phyloP scores from a whole-genome alignment of 1,139 yeast species.

The Sugiyamaella novakii region DNA sequence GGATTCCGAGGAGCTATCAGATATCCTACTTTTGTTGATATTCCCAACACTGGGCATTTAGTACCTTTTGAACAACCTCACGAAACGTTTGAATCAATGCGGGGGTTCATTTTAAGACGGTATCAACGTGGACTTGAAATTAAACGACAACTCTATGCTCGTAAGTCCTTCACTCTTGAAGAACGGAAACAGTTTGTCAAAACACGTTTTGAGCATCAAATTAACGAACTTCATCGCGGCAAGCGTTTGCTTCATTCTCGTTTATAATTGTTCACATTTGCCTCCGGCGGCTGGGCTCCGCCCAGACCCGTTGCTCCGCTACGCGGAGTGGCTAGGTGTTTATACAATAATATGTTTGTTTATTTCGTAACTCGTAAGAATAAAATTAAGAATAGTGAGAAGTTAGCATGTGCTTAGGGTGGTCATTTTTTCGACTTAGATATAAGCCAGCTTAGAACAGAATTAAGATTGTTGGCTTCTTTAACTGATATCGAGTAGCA shows the following conservation, averaged over 20 bases:
- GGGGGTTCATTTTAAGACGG: conserved; percentile 31
- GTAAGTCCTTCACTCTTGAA: conserved; percentile 16
- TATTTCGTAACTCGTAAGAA: neutral
- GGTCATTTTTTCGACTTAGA: conserved; percentile 33
- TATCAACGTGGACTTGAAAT: conserved; percentile 21
- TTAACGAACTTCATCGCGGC: conserved; percentile 11
- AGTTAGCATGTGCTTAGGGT: too few relatives aligned
- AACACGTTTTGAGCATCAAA: conserved; percentile 4
- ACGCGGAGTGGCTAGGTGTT: too few relatives aligned
- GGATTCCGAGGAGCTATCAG: conserved; percentile 38
- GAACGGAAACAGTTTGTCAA: conserved; percentile 14
- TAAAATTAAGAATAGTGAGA: too few relatives aligned
- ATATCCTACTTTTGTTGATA: conserved; percentile 42
- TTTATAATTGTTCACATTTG: neutral
- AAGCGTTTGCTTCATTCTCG: conserved; percentile 13
- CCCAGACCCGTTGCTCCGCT: neutral
- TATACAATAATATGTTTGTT: too few relatives aligned
- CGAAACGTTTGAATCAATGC: conserved; percentile 42
- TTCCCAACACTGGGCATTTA: conserved; percentile 56
- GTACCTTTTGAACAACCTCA: conserved; percentile 59
- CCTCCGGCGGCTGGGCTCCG: neutral
- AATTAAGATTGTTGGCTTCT: conserved; percentile 42
- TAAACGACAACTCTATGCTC: conserved; percentile 14
- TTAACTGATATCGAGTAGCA: conserved; percentile 47
- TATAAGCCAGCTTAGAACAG: conserved; percentile 44